Evolutionary conservation across 129 eudicot genomes (phyloP).

Genomic region (Centella asiatica): DNA sequence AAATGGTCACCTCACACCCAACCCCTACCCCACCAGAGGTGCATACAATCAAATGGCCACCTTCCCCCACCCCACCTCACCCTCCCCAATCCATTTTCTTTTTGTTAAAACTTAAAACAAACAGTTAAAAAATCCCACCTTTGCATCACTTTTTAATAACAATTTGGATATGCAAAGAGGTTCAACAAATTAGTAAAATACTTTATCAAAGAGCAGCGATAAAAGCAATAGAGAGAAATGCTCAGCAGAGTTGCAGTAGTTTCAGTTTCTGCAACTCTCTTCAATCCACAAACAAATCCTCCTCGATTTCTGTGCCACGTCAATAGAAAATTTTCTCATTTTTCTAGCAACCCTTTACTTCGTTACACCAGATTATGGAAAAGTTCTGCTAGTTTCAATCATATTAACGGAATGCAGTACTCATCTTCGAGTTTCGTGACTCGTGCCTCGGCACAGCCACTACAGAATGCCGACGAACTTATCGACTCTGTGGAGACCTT

Average conservation of each 20-base stretch:
- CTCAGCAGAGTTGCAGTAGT: constrained; percentile 33
- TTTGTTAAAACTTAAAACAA: too few species aligned
- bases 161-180: too few species aligned
- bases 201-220: too few species aligned
- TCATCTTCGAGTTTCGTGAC: constrained; percentile 28
- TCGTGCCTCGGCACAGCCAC: constrained; percentile 52
- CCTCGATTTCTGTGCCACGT: constrained; percentile 9
- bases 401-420: constrained; percentile 27
- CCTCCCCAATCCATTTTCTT: too few species aligned
- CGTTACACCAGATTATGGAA: constrained; percentile 24
- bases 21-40: too few species aligned
- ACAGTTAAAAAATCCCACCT: too few species aligned
- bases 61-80: too few species aligned
- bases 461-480: constrained; percentile 61
- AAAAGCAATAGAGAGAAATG: too few species aligned
- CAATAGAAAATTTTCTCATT: constrained; percentile 14
- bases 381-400: constrained; percentile 7
- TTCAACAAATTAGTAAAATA: too few species aligned
- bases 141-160: too few species aligned
- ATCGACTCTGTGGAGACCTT: constrained; percentile 95
- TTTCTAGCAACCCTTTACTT: constrained; percentile 17
- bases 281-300: constrained; percentile 18
- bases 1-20: too few species aligned
- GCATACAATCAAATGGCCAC: too few species aligned
- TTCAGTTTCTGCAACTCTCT: constrained; percentile 24